A percentile compares a stretch with the other conserved stretches of the same genome.
Conservation (phyloP, 352 stramenopile genomes). For the Globisporangium uncinulatum region DNA sequence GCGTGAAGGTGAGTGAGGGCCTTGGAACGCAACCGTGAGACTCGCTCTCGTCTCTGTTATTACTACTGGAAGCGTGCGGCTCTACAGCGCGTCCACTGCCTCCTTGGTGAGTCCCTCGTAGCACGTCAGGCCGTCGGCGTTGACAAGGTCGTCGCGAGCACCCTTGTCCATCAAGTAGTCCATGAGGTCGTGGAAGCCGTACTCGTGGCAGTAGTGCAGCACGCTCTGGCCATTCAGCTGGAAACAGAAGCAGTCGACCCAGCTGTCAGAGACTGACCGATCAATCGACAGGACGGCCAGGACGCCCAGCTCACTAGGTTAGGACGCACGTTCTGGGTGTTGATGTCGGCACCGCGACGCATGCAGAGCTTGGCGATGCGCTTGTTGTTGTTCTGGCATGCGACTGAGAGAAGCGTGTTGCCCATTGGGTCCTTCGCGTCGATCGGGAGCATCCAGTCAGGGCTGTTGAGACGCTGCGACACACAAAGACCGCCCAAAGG, state of each 20-base stretch:
- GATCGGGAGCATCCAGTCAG: constrained; percentile 89
- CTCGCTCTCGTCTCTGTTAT: background rate
- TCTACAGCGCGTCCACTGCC: constrained; percentile 67
- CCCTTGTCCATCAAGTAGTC: constrained; percentile 95
- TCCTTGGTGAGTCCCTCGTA: constrained; percentile 92
- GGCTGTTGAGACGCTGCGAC: constrained; percentile 78
- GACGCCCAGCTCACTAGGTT: no score
- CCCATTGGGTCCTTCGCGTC: constrained; percentile 90
- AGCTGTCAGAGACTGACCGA: no score
- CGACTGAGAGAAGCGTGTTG: constrained; percentile 92
- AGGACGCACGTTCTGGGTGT: constrained; percentile 85
- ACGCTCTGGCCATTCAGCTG: constrained; percentile 89
- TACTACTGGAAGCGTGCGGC: background rate
- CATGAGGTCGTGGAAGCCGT: constrained; percentile 92
- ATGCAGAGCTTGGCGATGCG: constrained; percentile 93
- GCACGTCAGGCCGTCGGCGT: constrained; percentile 92
- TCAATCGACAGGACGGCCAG: no score
- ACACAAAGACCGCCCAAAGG: background rate
- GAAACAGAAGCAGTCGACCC: no score
- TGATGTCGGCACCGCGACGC: constrained; percentile 89
- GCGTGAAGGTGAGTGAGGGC: no score
- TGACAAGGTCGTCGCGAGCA: constrained; percentile 87
- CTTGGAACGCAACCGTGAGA: no score
- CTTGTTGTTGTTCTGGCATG: constrained; percentile 96
- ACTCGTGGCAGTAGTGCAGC: constrained; percentile 92